These are phyloP conservation scores for Rhizodiscina lignyota DNA, from an alignment of 495 filamentous ascomycete genomes.

Conservation along the genomic window DNA sequence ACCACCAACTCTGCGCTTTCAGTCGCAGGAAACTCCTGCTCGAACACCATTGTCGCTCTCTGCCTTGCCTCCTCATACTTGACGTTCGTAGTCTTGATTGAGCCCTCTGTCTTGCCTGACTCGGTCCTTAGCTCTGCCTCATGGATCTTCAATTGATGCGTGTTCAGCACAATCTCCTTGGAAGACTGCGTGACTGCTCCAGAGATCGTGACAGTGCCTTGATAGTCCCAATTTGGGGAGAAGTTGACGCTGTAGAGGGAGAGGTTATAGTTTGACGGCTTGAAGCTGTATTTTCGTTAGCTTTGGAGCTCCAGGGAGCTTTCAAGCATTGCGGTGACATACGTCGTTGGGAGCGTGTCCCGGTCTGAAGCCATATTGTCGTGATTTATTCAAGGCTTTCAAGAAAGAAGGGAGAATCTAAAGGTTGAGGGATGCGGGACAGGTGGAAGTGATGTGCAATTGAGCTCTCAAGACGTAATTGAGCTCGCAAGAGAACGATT, in stretches of 20 bases:
- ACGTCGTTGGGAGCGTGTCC: constrained; percentile 12
- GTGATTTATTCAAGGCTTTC: no score
- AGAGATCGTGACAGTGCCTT: constrained; percentile 56
- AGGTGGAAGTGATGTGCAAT: no score
- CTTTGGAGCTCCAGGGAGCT: background rate
- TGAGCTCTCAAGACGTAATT: no score
- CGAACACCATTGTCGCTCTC: constrained; percentile 57
- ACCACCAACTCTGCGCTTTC: constrained; percentile 48
- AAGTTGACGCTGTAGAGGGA: constrained; percentile 66
- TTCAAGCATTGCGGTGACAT: background rate
- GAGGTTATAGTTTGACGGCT: constrained; percentile 73
- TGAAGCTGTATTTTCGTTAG: constrained; percentile 34
- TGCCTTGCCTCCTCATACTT: constrained; percentile 67
- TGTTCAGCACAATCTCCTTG: constrained; percentile 61
- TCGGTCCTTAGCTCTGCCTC: constrained; percentile 29
- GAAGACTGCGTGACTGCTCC: constrained; percentile 43
- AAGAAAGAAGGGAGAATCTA: no score
- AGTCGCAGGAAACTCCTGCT: constrained; percentile 43
- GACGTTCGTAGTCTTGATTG: constrained; percentile 44
- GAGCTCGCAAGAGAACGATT: no score
- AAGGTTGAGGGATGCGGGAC: no score
- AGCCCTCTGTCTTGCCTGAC: constrained; percentile 28
- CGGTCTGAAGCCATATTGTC: constrained; percentile 11
- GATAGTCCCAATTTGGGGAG: constrained; percentile 56
- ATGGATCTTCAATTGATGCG: constrained; percentile 44